Percentiles rank a stretch among this genome's conserved stretches.
Conservation (phyloP, 140 eudicot genomes). For the Senecio squalidus region DNA sequence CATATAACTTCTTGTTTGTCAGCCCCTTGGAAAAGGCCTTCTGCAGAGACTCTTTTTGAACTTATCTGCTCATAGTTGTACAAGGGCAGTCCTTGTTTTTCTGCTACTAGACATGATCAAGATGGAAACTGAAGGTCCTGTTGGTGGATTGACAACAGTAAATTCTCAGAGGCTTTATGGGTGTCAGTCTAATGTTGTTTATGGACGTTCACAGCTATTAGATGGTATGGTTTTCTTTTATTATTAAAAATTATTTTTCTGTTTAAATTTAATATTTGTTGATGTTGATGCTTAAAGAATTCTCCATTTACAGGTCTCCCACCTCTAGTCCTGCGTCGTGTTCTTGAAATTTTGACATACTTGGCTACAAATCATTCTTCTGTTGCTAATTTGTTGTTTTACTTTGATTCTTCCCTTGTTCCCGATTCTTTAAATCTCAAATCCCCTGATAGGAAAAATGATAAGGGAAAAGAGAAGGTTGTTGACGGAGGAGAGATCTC, state of each 20-base stretch:
- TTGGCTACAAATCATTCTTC: conserved; percentile 88
- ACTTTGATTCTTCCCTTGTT: conserved; percentile 60
- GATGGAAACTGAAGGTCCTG: conserved; percentile 56
- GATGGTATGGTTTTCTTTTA: conserved; percentile 43
- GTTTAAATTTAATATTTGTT: conserved; percentile 8
- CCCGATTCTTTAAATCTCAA: conserved; percentile 41
- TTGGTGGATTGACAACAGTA: conserved; percentile 40
- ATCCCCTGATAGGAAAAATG: conserved; percentile 32
- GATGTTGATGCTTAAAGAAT: background rate
- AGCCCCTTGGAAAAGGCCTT: conserved; percentile 98
- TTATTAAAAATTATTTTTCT: background rate
- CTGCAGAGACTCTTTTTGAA: conserved; percentile 85
- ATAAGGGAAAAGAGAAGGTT: conserved; percentile 72
- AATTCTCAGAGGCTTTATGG: conserved; percentile 90
- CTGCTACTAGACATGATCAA: conserved; percentile 74
- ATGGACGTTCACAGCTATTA: conserved; percentile 82
- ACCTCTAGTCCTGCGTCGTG: conserved; percentile 81
- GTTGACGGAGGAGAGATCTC: conserved; percentile 38
- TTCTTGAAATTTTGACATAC: conserved; percentile 80
- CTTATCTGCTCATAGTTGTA: conserved; percentile 73
- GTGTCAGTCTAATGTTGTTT: conserved; percentile 85
- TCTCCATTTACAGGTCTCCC: conserved; percentile 73
- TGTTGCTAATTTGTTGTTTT: conserved; percentile 69
- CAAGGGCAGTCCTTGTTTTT: conserved; percentile 67
- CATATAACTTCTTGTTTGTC: conserved; percentile 12